Base-by-base conservation (phyloP, 257 asterid genomes). In the Striga asiatica region DNA sequence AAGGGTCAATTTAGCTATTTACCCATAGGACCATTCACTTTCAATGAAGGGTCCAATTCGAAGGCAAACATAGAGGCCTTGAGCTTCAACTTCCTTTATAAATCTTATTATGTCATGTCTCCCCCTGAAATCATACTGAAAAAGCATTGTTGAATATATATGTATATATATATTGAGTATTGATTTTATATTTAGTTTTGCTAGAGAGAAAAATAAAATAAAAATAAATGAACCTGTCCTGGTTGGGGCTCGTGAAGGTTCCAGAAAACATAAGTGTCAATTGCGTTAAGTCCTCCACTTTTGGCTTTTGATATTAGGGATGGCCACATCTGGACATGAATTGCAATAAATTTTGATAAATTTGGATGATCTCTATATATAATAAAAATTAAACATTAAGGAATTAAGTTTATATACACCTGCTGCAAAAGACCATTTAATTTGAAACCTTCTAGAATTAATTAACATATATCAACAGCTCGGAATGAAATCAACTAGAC, bases 291-390 rank as follows among this genome's bases (percentile, higher is more conserved):
- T 35, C 97, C 97, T 1, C 98, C 98, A 5, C 2, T 22, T 71
- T 81, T 89, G 49, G 91, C 94, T 67, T 89, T 75, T 10, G 79
- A 61, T 62, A 89, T 89, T 29, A 89, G 31, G 35, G 84, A 60
- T 8, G 88, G 64, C 98, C 98, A 89, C 96, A 81, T 89, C 98
- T 89, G 75, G 13, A n/a, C n/a, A n/a, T n/a, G n/a, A n/a, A n/a
- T n/a, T n/a, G n/a, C n/a, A n/a, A n/a, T n/a, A n/a, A n/a, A n/a
- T n/a, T n/a, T n/a, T n/a, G n/a, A n/a, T n/a, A n/a, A n/a, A n/a
- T n/a, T n/a, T n/a, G n/a, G n/a, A n/a, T n/a, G n/a, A n/a, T n/a
- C n/a, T n/a, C n/a, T n/a, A n/a, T n/a, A n/a, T n/a, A n/a, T n/a
- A n/a, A n/a, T n/a, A n/a, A n/a, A n/a, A n/a, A n/a, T n/a, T n/a